A percentile compares a stretch with the other conserved stretches of the same genome.
Conservation (phyloP, 805 yeast genomes). For the Starmerella sp. region DNA sequence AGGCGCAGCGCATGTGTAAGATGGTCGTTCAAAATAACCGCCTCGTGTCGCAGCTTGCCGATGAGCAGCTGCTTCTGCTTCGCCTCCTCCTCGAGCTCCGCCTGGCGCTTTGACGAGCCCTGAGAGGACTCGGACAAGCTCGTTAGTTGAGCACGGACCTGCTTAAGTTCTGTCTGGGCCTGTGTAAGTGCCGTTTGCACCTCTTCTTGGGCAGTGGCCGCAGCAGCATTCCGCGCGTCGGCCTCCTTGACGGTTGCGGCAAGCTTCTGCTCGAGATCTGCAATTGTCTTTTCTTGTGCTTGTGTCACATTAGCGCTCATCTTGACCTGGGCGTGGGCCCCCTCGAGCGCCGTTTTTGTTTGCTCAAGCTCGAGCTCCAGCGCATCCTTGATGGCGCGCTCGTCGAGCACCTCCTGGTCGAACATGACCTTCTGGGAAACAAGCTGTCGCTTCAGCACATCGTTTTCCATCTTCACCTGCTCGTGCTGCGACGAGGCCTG, state of each 20-base stretch:
- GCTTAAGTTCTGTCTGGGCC: constrained; percentile 4
- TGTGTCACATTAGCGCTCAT: background rate
- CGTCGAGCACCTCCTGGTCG: constrained; percentile 15
- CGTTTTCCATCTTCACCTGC: background rate
- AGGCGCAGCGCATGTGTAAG: constrained; percentile 82
- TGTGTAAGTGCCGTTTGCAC: background rate
- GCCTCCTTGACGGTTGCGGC: constrained; percentile 1
- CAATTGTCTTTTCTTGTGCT: constrained; percentile 25
- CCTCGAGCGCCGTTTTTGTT: constrained; percentile 26
- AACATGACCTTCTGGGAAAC: constrained; percentile 18
- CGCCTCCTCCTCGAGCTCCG: constrained; percentile 34
- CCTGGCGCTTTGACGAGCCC: constrained; percentile 2
- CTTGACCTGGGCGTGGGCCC: background rate
- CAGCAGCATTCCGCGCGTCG: background rate
- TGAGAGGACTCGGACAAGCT: constrained; percentile 1
- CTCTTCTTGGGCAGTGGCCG: background rate
- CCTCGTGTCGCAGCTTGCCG: constrained; percentile 90
- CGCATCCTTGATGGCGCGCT: constrained; percentile 6
- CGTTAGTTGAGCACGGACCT: background rate
- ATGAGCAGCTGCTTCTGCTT: constrained; percentile 65
- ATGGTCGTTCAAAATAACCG: constrained; percentile 86
- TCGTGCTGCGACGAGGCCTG: background rate
- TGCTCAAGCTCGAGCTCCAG: constrained; percentile 25
- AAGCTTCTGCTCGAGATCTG: constrained; percentile 24
- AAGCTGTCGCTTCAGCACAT: constrained; percentile 8